A percentile compares a stretch with the other conserved stretches of the same genome.
Conservation (phyloP, 768 basidiomycete genomes). For the Mycena crocata region DNA sequence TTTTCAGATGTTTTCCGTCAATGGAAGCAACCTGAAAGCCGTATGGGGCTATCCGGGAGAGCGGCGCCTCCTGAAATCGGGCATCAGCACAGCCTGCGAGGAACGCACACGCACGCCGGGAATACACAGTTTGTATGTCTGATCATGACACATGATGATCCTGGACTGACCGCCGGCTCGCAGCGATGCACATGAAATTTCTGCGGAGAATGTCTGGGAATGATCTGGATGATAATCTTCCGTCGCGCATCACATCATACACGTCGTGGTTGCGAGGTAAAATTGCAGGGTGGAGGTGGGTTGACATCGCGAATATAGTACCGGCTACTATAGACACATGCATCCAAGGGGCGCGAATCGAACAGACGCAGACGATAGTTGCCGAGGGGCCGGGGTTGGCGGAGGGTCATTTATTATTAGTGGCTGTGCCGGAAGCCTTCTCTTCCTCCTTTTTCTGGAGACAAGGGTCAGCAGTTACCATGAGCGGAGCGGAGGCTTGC, state of each 20-base stretch:
- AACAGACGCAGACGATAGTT: conserved; percentile 3
- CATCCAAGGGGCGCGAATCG: neutral
- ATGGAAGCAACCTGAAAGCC: conserved; percentile 18
- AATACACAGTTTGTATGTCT: neutral
- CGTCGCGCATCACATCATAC: conserved; percentile 14
- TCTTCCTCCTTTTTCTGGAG: conserved; percentile 68
- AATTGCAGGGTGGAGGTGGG: conserved; percentile 4
- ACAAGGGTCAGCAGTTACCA: conserved; percentile 17
- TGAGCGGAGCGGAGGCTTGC: conserved; percentile 49
- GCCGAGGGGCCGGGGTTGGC: conserved; percentile 27
- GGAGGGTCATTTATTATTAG: conserved; percentile 51
- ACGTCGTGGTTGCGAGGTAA: conserved; percentile 18
- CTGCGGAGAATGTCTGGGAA: neutral
- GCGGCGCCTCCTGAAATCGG: conserved; percentile 2
- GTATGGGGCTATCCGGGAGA: neutral
- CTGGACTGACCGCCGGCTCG: neutral
- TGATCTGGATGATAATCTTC: conserved; percentile 22
- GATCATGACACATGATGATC: conserved; percentile 22
- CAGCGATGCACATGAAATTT: conserved; percentile 9
- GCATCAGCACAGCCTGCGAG: conserved; percentile 22
- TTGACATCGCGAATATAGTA: neutral
- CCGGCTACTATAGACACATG: conserved; percentile 13
- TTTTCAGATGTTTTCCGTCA: conserved; percentile 18
- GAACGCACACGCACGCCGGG: conserved; percentile 6
- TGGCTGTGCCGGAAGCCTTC: conserved; percentile 37